Evolutionary conservation across 805 yeast species (phyloP), one percentile per base, ranked within the genome.

Genomic region (Kodamaea laetipori): DNA sequence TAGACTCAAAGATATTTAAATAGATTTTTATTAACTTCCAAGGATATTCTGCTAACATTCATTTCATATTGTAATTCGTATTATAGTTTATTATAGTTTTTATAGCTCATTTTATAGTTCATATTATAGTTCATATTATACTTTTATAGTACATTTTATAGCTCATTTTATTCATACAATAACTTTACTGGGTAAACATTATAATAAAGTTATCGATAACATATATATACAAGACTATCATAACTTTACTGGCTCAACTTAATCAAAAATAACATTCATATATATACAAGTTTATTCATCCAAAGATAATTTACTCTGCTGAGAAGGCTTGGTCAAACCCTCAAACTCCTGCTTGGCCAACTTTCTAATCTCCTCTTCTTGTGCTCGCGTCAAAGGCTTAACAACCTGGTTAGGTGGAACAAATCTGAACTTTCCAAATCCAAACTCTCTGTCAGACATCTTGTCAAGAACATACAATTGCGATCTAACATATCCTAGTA

Each of bases 391-490:
- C 53, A 90, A 71, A 15, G 84, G 86, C 52, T 77, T 81, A 38
- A 92, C 95, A 3, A 83, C 77, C 59, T 82, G 81, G 60, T 84
- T 80, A 9, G 97, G 95, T 8, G 90, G 81, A 30, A 88, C 85
- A 66, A 94, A 94, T 44, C 74, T 76, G 64, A 90, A 90, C 54
- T 82, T 80, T 24, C 99, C 99, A 53, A 86, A 80, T 1, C 95
- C 97, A 70, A 94, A 92, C 53, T 92, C 96, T 54, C 95, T 76
- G 63, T 94, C 99, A 24, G 89, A 78, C 74, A 89, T 80, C 61
- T 83, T 82, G 60, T 85, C 85, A 57, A 94, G 70, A 11, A 94
- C 92, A 59, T 90, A 94, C 39, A 94, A 69, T 61, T 94, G 96
- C 54, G 87, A 84, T 62, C 97, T 82, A 19, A 89, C 84, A 60